These are phyloP conservation scores for Cyathus striatus DNA, from an alignment of 768 basidiomycete genomes.

Conservation along the genomic window DNA sequence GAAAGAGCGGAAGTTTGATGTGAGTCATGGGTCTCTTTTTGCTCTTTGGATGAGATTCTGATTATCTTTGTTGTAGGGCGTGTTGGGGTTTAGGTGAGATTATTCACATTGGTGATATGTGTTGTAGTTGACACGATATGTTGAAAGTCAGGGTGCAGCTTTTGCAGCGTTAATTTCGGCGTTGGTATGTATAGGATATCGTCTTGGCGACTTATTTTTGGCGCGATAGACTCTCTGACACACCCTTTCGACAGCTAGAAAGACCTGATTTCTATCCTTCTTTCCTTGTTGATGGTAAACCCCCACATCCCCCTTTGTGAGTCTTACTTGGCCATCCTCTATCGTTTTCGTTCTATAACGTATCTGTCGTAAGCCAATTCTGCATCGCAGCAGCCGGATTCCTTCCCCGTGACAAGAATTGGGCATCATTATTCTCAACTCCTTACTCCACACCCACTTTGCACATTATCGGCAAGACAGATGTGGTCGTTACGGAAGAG, in stretches of 20 bases:
- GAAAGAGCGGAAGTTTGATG: slow-evolving; percentile 58
- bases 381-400: slow-evolving; percentile 78
- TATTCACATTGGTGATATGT: not conserved
- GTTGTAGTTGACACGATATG: slow-evolving; percentile 3
- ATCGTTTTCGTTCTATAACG: not conserved
- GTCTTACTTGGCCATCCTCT: slow-evolving; percentile 12
- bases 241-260: slow-evolving; percentile 26
- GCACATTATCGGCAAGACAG: slow-evolving; percentile 73
- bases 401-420: slow-evolving; percentile 42
- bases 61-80: slow-evolving; percentile 42
- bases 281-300: slow-evolving; percentile 58
- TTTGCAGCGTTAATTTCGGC: slow-evolving; percentile 69
- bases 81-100: slow-evolving; percentile 72
- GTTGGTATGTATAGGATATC: slow-evolving; percentile 40
- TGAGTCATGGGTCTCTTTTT: slow-evolving; percentile 25
- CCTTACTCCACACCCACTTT: slow-evolving; percentile 68
- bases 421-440: slow-evolving; percentile 41
- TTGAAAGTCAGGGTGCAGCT: slow-evolving; percentile 67
- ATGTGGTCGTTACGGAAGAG: slow-evolving; percentile 70
- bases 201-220: too few species aligned
- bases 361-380: slow-evolving; percentile 45
- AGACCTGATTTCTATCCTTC: slow-evolving; percentile 40
- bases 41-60: slow-evolving; percentile 2
- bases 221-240: too few species aligned
- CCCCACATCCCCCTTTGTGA: slow-evolving; percentile 75